A percentile compares a stretch with the other conserved stretches of the same genome.
phyloP scores from a whole-genome alignment of 2,329 filamentous ascomycete genomes.

The Dendrostoma leiphaemia region DNA sequence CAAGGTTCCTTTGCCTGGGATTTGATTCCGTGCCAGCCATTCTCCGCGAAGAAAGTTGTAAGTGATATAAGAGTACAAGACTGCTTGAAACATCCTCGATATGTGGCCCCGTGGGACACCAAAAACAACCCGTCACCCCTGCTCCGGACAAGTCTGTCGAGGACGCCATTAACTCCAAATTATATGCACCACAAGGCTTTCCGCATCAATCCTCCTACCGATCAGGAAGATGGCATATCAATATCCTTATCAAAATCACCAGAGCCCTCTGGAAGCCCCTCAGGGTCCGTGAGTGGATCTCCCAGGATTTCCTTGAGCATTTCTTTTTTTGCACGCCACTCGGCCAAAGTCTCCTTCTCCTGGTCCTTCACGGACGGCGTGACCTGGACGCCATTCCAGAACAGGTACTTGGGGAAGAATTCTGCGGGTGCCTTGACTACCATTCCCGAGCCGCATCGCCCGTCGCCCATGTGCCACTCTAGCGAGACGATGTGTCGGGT shows the following conservation, averaged over 20 bases:
- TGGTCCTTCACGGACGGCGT: background rate
- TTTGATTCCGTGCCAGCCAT: too few species aligned
- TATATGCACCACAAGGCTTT: background rate
- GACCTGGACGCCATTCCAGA: background rate
- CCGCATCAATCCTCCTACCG: background rate
- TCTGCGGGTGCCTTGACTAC: background rate
- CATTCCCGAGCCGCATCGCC: background rate
- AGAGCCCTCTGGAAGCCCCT: background rate
- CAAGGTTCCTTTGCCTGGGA: too few species aligned
- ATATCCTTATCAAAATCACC: background rate
- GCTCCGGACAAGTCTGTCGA: too few species aligned
- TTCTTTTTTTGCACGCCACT: background rate
- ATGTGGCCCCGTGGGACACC: too few species aligned
- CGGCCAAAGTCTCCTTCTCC: background rate
- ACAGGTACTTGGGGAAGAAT: background rate
- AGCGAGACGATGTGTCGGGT: background rate
- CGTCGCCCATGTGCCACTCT: conserved; percentile 1
- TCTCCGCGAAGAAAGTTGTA: too few species aligned
- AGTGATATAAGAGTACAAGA: too few species aligned
- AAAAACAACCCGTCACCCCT: too few species aligned
- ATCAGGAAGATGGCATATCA: background rate
- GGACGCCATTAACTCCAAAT: too few species aligned
- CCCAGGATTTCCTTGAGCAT: background rate
- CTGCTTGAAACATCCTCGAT: too few species aligned
- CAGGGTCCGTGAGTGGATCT: background rate